Evolutionary conservation across 345 rosid genomes (phyloP), one percentile per base, ranked within the genome.

Genomic region (Limnanthes douglasii): DNA sequence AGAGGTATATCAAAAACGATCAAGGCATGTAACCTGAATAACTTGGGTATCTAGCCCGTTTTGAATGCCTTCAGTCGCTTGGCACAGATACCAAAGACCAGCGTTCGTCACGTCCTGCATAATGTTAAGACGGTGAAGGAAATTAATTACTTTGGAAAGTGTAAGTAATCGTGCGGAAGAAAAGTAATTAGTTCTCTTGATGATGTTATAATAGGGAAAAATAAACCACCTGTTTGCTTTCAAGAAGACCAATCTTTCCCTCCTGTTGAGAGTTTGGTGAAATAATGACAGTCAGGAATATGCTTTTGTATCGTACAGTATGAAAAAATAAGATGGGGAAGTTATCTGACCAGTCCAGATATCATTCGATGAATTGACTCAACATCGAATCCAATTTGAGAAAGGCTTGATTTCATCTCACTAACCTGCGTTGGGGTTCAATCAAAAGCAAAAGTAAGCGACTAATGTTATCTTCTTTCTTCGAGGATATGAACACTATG

Each of bases 21-120:
- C 4, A 24, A 14, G 4, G 2, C 12, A 43, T 13, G 57, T 50
- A 35, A 86, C 94, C 90, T 72, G 58, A 34, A 65, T 22, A 39
- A 35, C 46, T 59, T 54, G 65, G 37, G 62, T 17, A 31, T 56
- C 49, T 37, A 35, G 39, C 16, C 64, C 70, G 33, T 48, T 69
- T 64, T 76, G 66, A 46, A 73, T 43, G 58, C 77, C 69, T 51
- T 35, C 86, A 39, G 86, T 64, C 19, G 68, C 26, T 53, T 72
- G 70, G 59, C 94, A 85, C 5, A 85, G 60, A 56, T 77, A 72
- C 70, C 65, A 69, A 19, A 85, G 68, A 41, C 94, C 94, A 4
- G 83, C 62, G 55, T 76, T 72, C 32, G 90, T 61, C 35, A 67
- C 61, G 52, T 85, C 80, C 93, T 76, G 62, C 49, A 50, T 6